Evolutionary conservation across 306 rosid species (phyloP).

Genomic region (Quercus variabilis): DNA sequence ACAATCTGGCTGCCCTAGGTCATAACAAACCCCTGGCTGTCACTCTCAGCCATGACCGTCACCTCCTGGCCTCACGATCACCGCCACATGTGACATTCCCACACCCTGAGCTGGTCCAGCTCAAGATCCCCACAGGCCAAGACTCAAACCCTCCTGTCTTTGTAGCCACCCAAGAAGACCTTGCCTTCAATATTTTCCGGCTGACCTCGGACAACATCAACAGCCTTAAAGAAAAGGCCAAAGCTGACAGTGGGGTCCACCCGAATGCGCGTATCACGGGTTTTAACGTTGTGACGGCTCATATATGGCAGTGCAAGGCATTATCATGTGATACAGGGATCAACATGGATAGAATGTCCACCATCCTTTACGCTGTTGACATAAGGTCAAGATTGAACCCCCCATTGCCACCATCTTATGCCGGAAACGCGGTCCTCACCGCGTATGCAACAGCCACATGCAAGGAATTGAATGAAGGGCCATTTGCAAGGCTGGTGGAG

Average conservation of each 20-base stretch:
- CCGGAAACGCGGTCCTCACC: constrained; percentile 52
- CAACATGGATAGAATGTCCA: constrained; percentile 39
- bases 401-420: constrained; percentile 31
- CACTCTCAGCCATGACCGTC: constrained; percentile 52
- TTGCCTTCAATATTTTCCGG: constrained; percentile 44
- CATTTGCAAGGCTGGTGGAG: constrained; percentile 47
- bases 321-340: constrained; percentile 22
- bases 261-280: constrained; percentile 12
- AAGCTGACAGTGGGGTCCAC: neutral
- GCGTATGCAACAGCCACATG: constrained; percentile 43
- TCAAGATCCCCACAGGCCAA: neutral
- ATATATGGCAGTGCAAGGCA: constrained; percentile 68
- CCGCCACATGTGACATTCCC: constrained; percentile 64
- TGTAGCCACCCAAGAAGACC: constrained; percentile 44
- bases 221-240: constrained; percentile 52
- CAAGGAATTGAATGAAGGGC: constrained; percentile 32
- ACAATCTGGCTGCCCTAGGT: constrained; percentile 62
- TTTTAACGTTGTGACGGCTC: constrained; percentile 58
- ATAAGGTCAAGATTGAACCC: constrained; percentile 48
- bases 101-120: constrained; percentile 57
- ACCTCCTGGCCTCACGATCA: constrained; percentile 63
- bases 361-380: constrained; percentile 59
- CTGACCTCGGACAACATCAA: constrained; percentile 31
- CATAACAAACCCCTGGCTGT: constrained; percentile 41
- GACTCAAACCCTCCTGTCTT: constrained; percentile 34